Evolutionary conservation across 2,329 filamentous ascomycete genomes (phyloP).

Genomic region (Arthroderma sp.): DNA sequence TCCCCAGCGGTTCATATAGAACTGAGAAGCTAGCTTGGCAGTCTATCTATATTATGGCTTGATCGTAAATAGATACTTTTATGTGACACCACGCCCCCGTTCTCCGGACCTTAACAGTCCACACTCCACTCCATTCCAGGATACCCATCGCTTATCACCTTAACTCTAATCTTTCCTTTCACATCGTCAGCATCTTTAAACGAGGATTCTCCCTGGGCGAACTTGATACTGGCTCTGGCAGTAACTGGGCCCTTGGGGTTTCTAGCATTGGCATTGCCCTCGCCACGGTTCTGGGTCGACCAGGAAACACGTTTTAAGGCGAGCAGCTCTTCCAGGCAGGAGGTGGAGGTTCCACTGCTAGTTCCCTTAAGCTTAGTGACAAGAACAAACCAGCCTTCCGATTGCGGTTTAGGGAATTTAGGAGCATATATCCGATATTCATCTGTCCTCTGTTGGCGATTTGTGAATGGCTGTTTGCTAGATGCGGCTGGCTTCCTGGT

Average conservation of each 20-base stretch:
- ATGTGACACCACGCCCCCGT: too few species aligned
- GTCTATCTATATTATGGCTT: too few species aligned
- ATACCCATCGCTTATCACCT: conserved; percentile 78
- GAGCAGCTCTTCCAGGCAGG: conserved; percentile 60
- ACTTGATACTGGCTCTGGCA: conserved; percentile 9
- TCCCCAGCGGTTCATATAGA: too few species aligned
- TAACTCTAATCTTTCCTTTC: conserved; percentile 38
- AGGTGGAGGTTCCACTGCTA: conserved; percentile 16
- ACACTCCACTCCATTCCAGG: conserved; percentile 56
- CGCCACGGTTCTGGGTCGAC: conserved; percentile 30
- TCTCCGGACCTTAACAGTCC: conserved; percentile 12
- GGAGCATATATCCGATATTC: conserved; percentile 64
- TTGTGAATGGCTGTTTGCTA: neutral
- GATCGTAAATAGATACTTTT: too few species aligned
- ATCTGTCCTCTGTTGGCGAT: conserved; percentile 46
- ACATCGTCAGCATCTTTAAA: conserved; percentile 6
- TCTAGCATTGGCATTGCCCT: conserved; percentile 5
- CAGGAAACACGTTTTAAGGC: conserved; percentile 79
- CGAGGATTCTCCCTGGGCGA: conserved; percentile 3
- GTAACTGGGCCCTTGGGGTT: conserved; percentile 4
- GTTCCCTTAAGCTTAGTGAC: conserved; percentile 37
- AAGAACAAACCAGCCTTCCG: conserved; percentile 82
- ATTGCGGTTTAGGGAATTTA: conserved; percentile 84
- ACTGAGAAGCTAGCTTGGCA: too few species aligned
- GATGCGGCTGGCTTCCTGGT: conserved; percentile 5